Evolutionary conservation across 768 basidiomycete genomes (phyloP).

Genomic region (Rhodotorula diobovata): DNA sequence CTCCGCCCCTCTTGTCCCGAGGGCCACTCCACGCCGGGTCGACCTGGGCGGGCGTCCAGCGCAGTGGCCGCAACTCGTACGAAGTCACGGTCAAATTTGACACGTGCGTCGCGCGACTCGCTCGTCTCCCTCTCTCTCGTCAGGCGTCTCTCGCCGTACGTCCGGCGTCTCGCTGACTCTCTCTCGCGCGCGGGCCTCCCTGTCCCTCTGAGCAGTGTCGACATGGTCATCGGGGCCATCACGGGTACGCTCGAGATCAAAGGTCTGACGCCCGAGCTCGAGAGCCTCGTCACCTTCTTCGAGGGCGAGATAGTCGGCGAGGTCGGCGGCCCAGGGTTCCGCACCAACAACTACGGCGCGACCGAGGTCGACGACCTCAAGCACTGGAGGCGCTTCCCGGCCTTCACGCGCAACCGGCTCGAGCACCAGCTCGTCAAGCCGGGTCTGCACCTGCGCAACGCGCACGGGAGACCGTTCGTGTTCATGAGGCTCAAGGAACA

Average conservation of each 20-base stretch:
- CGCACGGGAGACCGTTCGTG: slow-evolving; percentile 49
- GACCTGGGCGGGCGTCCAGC: slow-evolving; percentile 83
- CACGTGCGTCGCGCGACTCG: slow-evolving; percentile 13
- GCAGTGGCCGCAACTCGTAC: slow-evolving; percentile 87
- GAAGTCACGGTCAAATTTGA: slow-evolving; percentile 82
- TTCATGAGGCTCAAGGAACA: slow-evolving; percentile 98
- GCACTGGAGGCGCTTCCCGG: slow-evolving; percentile 84
- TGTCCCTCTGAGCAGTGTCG: slow-evolving; percentile 58
- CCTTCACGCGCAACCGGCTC: slow-evolving; percentile 62
- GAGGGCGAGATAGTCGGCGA: slow-evolving; percentile 39
- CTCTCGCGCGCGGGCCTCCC: no score
- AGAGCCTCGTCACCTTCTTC: slow-evolving; percentile 34
- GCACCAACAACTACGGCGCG: slow-evolving; percentile 82
- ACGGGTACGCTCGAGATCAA: slow-evolving; percentile 91
- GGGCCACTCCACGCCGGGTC: slow-evolving; percentile 64
- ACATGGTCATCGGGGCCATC: slow-evolving; percentile 75
- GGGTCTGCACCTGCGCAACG: slow-evolving; percentile 67
- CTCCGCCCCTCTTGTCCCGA: slow-evolving; percentile 41
- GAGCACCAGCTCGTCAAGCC: slow-evolving; percentile 73
- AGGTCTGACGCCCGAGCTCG: slow-evolving; percentile 53
- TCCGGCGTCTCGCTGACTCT: not conserved
- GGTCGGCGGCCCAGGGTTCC: slow-evolving; percentile 73
- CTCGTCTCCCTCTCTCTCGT: not conserved
- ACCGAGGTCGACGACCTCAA: slow-evolving; percentile 84
- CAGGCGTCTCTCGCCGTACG: no score